Conservation (phyloP, 2,329 filamentous ascomycete genomes). For the Aspergillus amoenus region DNA sequence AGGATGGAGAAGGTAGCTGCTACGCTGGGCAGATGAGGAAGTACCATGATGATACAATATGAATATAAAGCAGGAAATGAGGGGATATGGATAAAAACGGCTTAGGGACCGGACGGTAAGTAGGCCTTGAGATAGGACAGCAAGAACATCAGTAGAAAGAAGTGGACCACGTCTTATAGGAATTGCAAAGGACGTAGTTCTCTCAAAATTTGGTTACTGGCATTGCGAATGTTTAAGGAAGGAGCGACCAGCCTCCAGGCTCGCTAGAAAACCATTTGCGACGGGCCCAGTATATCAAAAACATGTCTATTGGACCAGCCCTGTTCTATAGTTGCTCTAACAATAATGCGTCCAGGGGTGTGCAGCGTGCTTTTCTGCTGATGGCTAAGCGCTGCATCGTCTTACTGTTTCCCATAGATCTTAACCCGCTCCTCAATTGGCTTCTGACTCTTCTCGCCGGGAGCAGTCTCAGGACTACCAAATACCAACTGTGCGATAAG, state of each 20-base stretch:
- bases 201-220: neutral
- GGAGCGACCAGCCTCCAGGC: neutral
- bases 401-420: slow-evolving; percentile 50
- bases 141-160: neutral
- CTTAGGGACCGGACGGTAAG: neutral
- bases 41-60: slow-evolving; percentile 12
- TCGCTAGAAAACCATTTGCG: neutral
- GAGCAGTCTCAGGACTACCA: slow-evolving; percentile 57
- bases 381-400: neutral
- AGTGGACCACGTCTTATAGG: neutral
- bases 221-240: neutral
- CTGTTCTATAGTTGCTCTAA: neutral
- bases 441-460: slow-evolving; percentile 64
- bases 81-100: neutral
- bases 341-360: neutral
- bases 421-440: slow-evolving; percentile 67
- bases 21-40: slow-evolving; percentile 1
- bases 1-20: slow-evolving; percentile 4
- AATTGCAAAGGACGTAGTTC: neutral
- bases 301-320: neutral
- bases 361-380: neutral
- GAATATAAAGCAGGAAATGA: slow-evolving; percentile 2
- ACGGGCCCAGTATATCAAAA: neutral
- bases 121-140: neutral
- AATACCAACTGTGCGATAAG: slow-evolving; percentile 85